Evolutionary conservation across 192 early-diverging fungal species (phyloP).

Genomic region (Coemansia sp.): DNA sequence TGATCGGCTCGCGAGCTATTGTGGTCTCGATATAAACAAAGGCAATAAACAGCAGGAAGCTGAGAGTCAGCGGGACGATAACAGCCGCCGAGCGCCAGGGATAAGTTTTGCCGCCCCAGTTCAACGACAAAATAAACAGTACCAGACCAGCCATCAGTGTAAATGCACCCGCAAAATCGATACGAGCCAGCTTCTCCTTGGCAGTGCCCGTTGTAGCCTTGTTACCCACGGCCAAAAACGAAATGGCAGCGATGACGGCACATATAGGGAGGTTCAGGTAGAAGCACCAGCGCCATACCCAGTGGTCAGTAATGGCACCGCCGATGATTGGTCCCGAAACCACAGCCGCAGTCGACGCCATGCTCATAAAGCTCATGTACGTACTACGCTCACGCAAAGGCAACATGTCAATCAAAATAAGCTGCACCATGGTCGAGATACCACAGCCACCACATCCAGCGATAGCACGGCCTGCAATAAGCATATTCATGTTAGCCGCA

Average conservation of each 20-base stretch:
- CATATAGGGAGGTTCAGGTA: slow-evolving; percentile 56
- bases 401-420: slow-evolving; percentile 66
- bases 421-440: slow-evolving; percentile 58
- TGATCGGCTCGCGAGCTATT: slow-evolving; percentile 67
- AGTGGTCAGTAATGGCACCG: slow-evolving; percentile 56
- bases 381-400: slow-evolving; percentile 58
- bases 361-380: slow-evolving; percentile 59
- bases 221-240: slow-evolving; percentile 8
- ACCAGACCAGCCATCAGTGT: slow-evolving; percentile 57
- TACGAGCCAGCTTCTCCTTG: slow-evolving; percentile 55
- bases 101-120: slow-evolving; percentile 70
- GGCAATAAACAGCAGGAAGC: slow-evolving; percentile 42
- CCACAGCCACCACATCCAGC: slow-evolving; percentile 68
- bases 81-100: slow-evolving; percentile 62
- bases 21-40: slow-evolving; percentile 65
- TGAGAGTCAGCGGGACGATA: slow-evolving; percentile 48
- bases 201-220: slow-evolving; percentile 13
- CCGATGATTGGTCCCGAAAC: slow-evolving; percentile 58
- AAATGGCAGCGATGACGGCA: slow-evolving; percentile 42
- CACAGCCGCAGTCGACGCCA: slow-evolving; percentile 55
- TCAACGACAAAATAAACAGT: slow-evolving; percentile 66
- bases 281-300: slow-evolving; percentile 57
- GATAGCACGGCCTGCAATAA: slow-evolving; percentile 64
- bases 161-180: slow-evolving; percentile 65
- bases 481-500: slow-evolving; percentile 58